Percentiles rank a stretch among this genome's conserved stretches.
Evolutionary conservation across 257 asterid genomes (phyloP).

Genomic region (Solanum lignicaule): DNA sequence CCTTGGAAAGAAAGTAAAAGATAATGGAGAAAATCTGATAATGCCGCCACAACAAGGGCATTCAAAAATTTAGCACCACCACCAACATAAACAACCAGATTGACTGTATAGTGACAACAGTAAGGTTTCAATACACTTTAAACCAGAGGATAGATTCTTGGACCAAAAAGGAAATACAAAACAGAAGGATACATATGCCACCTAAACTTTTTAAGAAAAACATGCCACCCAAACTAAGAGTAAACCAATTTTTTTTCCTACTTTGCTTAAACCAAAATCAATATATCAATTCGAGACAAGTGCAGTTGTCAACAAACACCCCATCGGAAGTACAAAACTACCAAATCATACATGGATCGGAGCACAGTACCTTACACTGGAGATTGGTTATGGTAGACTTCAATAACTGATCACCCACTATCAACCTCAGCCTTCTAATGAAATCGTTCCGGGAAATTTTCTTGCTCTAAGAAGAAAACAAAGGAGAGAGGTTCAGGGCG

Average conservation of each 20-base stretch:
- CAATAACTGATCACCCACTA: slow-evolving; percentile 26
- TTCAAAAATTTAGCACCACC: neutral
- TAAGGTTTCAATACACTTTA: neutral
- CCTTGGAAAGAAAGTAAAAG: neutral
- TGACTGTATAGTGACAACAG: neutral
- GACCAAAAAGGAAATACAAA: neutral
- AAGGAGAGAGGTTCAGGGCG: neutral
- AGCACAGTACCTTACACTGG: slow-evolving; percentile 13
- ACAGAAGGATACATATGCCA: neutral
- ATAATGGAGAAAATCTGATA: neutral
- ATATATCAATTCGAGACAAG: neutral
- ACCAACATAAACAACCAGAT: neutral
- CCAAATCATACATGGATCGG: neutral
- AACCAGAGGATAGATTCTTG: neutral
- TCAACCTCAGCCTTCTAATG: slow-evolving; percentile 22
- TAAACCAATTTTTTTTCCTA: neutral
- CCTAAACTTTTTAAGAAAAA: neutral
- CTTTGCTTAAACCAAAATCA: neutral
- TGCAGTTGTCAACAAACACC: neutral
- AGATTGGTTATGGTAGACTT: slow-evolving; percentile 17
- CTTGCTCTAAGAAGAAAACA: slow-evolving; percentile 8
- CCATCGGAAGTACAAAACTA: neutral
- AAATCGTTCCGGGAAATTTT: slow-evolving; percentile 22
- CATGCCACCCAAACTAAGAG: neutral
- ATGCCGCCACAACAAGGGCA: neutral